Percentiles rank a stretch among this genome's conserved stretches.
Conservation (phyloP, 495 filamentous ascomycete species). For the Cudoniella acicularis region DNA sequence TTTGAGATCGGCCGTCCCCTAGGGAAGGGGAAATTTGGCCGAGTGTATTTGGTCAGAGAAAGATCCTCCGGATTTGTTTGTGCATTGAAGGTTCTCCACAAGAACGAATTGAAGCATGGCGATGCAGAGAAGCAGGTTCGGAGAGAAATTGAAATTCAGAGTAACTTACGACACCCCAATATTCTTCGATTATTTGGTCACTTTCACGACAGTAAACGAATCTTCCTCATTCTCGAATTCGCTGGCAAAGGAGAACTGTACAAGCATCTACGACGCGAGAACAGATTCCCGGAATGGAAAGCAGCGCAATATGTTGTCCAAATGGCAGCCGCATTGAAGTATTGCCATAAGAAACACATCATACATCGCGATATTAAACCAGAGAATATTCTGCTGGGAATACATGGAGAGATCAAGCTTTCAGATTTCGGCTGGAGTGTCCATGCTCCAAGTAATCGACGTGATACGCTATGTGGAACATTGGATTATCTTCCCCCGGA, state of each 20-base stretch:
- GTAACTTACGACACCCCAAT: slow-evolving; percentile 92
- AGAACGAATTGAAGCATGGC: slow-evolving; percentile 85
- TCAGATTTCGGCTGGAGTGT: slow-evolving; percentile 99
- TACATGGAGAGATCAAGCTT: slow-evolving; percentile 98
- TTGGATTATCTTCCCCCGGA: slow-evolving; percentile 96
- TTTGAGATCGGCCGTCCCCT: slow-evolving; percentile 96
- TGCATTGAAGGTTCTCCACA: slow-evolving; percentile 94
- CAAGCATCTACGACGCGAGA: slow-evolving; percentile 88
- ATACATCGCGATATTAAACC: slow-evolving; percentile 99
- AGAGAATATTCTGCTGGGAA: slow-evolving; percentile 95
- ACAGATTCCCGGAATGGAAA: slow-evolving; percentile 90
- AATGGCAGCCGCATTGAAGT: slow-evolving; percentile 90
- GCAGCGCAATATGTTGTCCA: slow-evolving; percentile 97
- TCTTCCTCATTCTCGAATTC: slow-evolving; percentile 95
- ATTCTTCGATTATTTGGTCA: slow-evolving; percentile 92
- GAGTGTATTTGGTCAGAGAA: slow-evolving; percentile 94
- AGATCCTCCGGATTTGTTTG: slow-evolving; percentile 87
- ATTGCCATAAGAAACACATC: slow-evolving; percentile 95
- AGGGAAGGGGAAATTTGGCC: slow-evolving; percentile 95
- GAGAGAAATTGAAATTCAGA: slow-evolving; percentile 97
- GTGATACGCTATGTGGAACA: slow-evolving; percentile 95
- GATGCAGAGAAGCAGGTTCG: slow-evolving; percentile 93
- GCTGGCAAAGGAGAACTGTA: slow-evolving; percentile 95
- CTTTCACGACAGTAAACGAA: slow-evolving; percentile 94
- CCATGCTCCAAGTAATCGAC: slow-evolving; percentile 90